phyloP scores from a whole-genome alignment of 805 yeast genomes.

The Zygosaccharomyces siamensis region DNA sequence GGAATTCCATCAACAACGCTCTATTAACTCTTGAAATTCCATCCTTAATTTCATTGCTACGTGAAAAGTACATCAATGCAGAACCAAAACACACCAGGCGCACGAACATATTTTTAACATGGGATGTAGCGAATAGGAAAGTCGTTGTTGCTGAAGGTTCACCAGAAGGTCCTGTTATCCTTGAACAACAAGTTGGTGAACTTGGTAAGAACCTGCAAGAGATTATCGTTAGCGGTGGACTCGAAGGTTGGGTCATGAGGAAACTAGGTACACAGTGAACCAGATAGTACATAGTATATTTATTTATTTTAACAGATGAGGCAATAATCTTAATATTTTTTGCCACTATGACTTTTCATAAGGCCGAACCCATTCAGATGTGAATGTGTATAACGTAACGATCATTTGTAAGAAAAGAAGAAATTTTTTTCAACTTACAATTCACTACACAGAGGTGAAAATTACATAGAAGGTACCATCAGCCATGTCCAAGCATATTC shows the following conservation, averaged over 20 bases:
- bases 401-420: background rate
- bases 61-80: constrained; percentile 55
- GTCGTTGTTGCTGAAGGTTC: constrained; percentile 71
- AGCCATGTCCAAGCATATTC: constrained; percentile 26
- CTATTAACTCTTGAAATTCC: constrained; percentile 92
- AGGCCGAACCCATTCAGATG: background rate
- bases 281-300: background rate
- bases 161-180: constrained; percentile 47
- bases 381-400: background rate
- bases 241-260: constrained; percentile 95
- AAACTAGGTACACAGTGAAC: constrained; percentile 33
- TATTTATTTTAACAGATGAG: constrained; percentile 1
- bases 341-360: background rate
- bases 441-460: too few species aligned
- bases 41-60: constrained; percentile 66
- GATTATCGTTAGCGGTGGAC: constrained; percentile 93
- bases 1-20: constrained; percentile 96
- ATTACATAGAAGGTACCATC: background rate
- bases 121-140: constrained; percentile 85
- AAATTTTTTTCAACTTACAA: constrained; percentile 1
- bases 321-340: constrained; percentile 13
- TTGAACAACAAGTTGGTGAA: constrained; percentile 90
- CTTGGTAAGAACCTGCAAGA: constrained; percentile 94
- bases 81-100: constrained; percentile 79
- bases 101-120: constrained; percentile 86